Conservation (phyloP, 805 yeast species). For the Yarrowia deformans region DNA sequence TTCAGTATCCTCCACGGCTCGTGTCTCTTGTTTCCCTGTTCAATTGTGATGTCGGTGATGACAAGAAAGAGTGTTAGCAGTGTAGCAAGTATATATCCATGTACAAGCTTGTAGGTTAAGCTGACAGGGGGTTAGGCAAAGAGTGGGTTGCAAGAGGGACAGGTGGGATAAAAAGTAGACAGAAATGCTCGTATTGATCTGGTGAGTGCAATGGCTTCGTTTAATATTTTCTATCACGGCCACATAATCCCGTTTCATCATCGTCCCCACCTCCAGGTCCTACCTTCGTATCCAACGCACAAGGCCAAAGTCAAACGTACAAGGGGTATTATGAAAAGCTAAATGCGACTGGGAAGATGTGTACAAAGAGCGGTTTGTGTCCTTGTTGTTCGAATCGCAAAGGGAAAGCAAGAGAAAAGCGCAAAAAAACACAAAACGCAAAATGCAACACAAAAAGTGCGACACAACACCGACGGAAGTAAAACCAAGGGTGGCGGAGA, state of each 20-base stretch:
- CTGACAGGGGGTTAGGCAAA: constrained; percentile 13
- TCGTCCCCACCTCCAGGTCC: constrained; percentile 30
- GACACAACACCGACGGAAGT: constrained; percentile 2
- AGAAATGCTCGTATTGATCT: background rate
- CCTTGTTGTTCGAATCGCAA: constrained; percentile 2
- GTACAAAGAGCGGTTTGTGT: constrained; percentile 26
- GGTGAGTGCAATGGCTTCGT: background rate
- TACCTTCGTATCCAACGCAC: constrained; percentile 39
- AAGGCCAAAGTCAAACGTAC: constrained; percentile 28
- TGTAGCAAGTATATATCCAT: constrained; percentile 35
- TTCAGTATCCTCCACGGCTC: background rate
- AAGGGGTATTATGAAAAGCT: constrained; percentile 37
- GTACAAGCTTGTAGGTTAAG: constrained; percentile 34
- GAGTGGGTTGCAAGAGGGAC: background rate
- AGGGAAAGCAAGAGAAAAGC: constrained; percentile 4
- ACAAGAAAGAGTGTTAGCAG: constrained; percentile 28
- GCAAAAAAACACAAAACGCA: constrained; percentile 14
- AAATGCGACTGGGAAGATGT: background rate
- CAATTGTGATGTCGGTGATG: constrained; percentile 21
- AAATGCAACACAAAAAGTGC: constrained; percentile 3
- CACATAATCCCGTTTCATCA: background rate
- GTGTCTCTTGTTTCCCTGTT: constrained; percentile 3
- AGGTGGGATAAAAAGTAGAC: background rate
- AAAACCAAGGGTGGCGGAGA: constrained; percentile 26
- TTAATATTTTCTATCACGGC: background rate